phyloP scores from a whole-genome alignment of 2,329 filamentous ascomycete genomes.

The Cladosporium velox region DNA sequence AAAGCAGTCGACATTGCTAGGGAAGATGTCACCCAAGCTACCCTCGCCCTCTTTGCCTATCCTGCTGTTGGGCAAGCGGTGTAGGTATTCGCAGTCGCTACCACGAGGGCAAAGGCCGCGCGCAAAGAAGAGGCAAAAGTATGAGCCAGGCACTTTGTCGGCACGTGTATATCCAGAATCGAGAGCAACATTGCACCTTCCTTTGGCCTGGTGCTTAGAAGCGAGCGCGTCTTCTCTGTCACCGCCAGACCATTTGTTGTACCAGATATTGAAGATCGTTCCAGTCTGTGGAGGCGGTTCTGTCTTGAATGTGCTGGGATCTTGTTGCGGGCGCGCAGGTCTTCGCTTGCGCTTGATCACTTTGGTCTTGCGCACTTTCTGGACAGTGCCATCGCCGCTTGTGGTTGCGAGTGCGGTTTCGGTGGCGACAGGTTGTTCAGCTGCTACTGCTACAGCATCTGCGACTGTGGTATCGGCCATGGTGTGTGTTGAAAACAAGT shows the following conservation, averaged over 20 bases:
- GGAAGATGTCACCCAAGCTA: slow-evolving; percentile 79
- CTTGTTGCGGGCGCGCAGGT: slow-evolving; percentile 87
- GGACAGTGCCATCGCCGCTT: slow-evolving; percentile 39
- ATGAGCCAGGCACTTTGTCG: slow-evolving; percentile 62
- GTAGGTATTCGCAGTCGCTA: slow-evolving; percentile 90
- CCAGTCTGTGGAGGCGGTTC: slow-evolving; percentile 90
- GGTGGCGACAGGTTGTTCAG: slow-evolving; percentile 21
- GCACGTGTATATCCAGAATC: slow-evolving; percentile 57
- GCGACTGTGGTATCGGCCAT: slow-evolving; percentile 12
- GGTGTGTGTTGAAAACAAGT: slow-evolving; percentile 2
- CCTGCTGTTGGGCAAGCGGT: slow-evolving; percentile 70
- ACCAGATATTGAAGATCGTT: slow-evolving; percentile 97
- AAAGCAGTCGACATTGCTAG: slow-evolving; percentile 93
- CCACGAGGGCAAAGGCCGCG: slow-evolving; percentile 81
- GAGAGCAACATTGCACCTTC: slow-evolving; percentile 80
- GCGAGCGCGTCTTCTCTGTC: slow-evolving; percentile 91
- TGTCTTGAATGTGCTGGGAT: slow-evolving; percentile 76
- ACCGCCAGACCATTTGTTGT: slow-evolving; percentile 97
- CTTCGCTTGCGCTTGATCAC: slow-evolving; percentile 88
- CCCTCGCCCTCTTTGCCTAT: slow-evolving; percentile 39
- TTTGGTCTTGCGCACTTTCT: slow-evolving; percentile 76
- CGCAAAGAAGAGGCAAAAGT: slow-evolving; percentile 91
- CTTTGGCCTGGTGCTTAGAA: slow-evolving; percentile 77
- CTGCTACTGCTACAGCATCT: slow-evolving; percentile 15
- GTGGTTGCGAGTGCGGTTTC: slow-evolving; percentile 24